A percentile compares a stretch with the other conserved stretches of the same genome.
These are phyloP conservation scores for Monoraphidium neglectum DNA, from an alignment of 139 green algal genomes.

Conservation along the genomic window DNA sequence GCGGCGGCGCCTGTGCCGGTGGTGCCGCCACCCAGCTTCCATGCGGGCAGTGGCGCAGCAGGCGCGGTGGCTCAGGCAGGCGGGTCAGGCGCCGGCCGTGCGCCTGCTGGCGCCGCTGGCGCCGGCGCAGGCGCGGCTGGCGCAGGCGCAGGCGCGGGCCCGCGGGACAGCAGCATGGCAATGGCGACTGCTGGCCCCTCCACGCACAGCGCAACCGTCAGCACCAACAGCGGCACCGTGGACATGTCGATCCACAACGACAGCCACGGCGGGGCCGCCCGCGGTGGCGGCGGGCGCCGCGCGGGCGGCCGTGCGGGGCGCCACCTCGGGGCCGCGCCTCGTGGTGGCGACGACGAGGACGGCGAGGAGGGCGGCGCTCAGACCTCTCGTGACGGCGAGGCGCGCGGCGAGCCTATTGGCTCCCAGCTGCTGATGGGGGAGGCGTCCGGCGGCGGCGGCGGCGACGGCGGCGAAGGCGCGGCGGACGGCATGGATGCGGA, in stretches of 20 bases:
- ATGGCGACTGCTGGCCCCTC: slow-evolving; percentile 38
- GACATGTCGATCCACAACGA: slow-evolving; percentile 43
- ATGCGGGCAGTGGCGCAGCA: background rate
- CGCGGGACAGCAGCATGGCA: slow-evolving; percentile 39
- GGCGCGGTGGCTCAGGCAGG: slow-evolving; percentile 8
- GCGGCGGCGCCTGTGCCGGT: slow-evolving; percentile 1
- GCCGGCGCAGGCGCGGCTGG: background rate
- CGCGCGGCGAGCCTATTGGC: slow-evolving; percentile 17
- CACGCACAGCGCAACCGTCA: slow-evolving; percentile 31
- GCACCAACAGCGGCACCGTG: slow-evolving; percentile 44
- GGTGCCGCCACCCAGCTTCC: background rate
- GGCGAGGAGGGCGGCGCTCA: slow-evolving; percentile 14
- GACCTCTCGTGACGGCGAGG: slow-evolving; percentile 25
- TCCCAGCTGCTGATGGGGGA: slow-evolving; percentile 16
- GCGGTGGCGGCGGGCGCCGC: background rate
- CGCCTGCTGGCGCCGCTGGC: background rate
- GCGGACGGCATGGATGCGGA: background rate
- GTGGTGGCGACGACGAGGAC: slow-evolving; percentile 1
- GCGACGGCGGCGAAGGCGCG: background rate
- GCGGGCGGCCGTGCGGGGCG: slow-evolving; percentile 22
- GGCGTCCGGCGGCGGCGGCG: slow-evolving; percentile 11
- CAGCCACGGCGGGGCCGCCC: slow-evolving; percentile 6
- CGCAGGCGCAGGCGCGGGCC: background rate
- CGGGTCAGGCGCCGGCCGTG: no score
- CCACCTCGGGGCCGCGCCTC: slow-evolving; percentile 21